Base-by-base conservation (phyloP, 2,329 filamentous ascomycete species). In the Trichoderma afroharzianum region DNA sequence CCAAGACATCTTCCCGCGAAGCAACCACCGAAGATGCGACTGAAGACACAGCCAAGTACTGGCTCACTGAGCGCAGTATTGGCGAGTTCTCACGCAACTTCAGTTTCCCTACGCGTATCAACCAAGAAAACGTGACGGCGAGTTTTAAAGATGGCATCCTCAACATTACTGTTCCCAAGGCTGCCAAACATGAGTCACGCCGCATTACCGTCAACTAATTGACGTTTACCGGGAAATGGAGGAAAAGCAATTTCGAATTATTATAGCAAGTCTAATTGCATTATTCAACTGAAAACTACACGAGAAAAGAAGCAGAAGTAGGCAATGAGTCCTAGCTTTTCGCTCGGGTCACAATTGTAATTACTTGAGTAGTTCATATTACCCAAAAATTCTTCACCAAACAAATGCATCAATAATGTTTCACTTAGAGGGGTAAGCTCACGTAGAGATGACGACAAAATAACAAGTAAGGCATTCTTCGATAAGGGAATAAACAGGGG, bases 31-130 rank as follows among this genome's bases (percentile, higher is more conserved):
- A 70, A 6, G 59, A 70, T 30, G 64, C 28, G 55, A 81, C 64
- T 78, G 39, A 43, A 43, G 39, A 43, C n/a, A 43, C 82, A 36
- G 79, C 82, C 73, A 89, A 88, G 80, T 93, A 89, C 85, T 94
- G 91, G 92, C 82, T 88, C 72, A 83, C 83, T 63, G 89, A 92
- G 82, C 88, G 89, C 75, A 86, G 84, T 68, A 82, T 89, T 69
- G 90, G 90, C 77, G 85, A 89, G 74, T 93, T 92, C 82, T 84
- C 86, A 24, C 87, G 91, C 73, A 86, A 85, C 58, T 92, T 92
- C 81, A 87, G 82, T 78, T 92, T 93, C 83, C 88, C 90, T 0
- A 80, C 81, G 61, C 86, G 85, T 11, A 85, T 93, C 71, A 87
- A 91, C 76, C 85, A 87, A 74, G 86, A 88, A 18, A 80, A 77